phyloP scores from a whole-genome alignment of 2,329 filamentous ascomycete genomes.

The Paracorniculantispora psalliotae region DNA sequence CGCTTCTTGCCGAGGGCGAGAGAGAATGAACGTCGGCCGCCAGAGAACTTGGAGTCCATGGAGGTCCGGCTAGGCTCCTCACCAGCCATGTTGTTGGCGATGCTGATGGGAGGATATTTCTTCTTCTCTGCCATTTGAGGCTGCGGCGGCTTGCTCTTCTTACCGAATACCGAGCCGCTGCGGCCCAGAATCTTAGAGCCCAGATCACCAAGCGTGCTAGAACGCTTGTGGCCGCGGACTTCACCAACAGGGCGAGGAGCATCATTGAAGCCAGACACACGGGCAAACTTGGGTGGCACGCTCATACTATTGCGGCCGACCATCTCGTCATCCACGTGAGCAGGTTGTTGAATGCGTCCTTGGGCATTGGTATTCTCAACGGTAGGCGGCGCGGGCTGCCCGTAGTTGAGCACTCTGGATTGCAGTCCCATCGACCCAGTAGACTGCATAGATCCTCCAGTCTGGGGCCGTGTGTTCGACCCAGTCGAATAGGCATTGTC shows the following conservation, averaged over 20 bases:
- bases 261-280: slow-evolving; percentile 52
- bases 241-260: slow-evolving; percentile 42
- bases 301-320: slow-evolving; percentile 54
- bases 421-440: slow-evolving; percentile 58
- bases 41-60: slow-evolving; percentile 60
- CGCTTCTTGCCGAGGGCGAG: slow-evolving; percentile 65
- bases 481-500: slow-evolving; percentile 41
- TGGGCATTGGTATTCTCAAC: slow-evolving; percentile 86
- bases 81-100: slow-evolving; percentile 66
- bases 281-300: slow-evolving; percentile 54
- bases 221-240: slow-evolving; percentile 59
- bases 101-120: slow-evolving; percentile 85
- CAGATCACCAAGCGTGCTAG: slow-evolving; percentile 73
- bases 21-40: slow-evolving; percentile 60
- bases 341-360: slow-evolving; percentile 80
- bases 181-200: slow-evolving; percentile 81
- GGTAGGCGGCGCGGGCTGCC: slow-evolving; percentile 79
- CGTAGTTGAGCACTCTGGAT: slow-evolving; percentile 62
- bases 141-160: slow-evolving; percentile 44
- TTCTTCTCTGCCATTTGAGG: slow-evolving; percentile 59
- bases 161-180: slow-evolving; percentile 75
- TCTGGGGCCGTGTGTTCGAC: slow-evolving; percentile 61
- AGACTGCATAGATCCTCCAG: slow-evolving; percentile 74
- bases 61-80: slow-evolving; percentile 56
- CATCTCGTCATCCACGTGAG: slow-evolving; percentile 56